Evolutionary conservation across 176 grass and related monocot genomes (phyloP).

Genomic region (Oryza nivara): DNA sequence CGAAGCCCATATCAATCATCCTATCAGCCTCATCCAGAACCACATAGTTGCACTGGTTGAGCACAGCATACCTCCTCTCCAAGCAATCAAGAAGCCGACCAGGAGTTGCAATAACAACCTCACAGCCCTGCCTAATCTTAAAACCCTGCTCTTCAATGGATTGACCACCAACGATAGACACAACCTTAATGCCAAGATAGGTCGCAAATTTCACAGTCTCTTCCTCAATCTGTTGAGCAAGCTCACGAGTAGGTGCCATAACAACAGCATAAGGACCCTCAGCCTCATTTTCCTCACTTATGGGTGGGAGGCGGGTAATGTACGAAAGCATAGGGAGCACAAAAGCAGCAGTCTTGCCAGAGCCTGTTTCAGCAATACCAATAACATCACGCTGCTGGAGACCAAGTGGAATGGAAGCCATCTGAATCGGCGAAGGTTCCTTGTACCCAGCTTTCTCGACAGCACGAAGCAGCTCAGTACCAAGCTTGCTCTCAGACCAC

Average conservation of each 20-base stretch:
- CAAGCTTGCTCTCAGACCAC: conserved; percentile 89
- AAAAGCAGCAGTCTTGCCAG: conserved; percentile 95
- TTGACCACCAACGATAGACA: conserved; percentile 95
- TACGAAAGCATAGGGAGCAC: conserved; percentile 95
- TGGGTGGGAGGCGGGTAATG: conserved; percentile 85
- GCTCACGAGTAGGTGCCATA: conserved; percentile 95
- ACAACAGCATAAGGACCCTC: conserved; percentile 98
- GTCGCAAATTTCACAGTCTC: conserved; percentile 97
- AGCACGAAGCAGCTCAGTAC: conserved; percentile 70
- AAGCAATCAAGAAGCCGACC: conserved; percentile 95
- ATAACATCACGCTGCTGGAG: conserved; percentile 98
- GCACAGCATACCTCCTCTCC: conserved; percentile 91
- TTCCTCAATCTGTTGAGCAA: conserved; percentile 98
- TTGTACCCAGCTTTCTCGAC: conserved; percentile 89
- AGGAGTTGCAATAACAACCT: conserved; percentile 96
- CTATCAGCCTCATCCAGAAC: conserved; percentile 97
- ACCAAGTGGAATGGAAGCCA: conserved; percentile 95
- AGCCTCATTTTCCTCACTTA: conserved; percentile 92
- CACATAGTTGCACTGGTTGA: conserved; percentile 98
- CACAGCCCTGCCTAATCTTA: conserved; percentile 90
- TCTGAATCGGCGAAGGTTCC: conserved; percentile 87
- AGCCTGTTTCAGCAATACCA: conserved; percentile 93
- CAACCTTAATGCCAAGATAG: conserved; percentile 91
- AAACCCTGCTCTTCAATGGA: conserved; percentile 99
- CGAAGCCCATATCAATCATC: conserved; percentile 99